Conservation (phyloP, 1,139 yeast species). For the Yamadazyma spencermartinsiae region DNA sequence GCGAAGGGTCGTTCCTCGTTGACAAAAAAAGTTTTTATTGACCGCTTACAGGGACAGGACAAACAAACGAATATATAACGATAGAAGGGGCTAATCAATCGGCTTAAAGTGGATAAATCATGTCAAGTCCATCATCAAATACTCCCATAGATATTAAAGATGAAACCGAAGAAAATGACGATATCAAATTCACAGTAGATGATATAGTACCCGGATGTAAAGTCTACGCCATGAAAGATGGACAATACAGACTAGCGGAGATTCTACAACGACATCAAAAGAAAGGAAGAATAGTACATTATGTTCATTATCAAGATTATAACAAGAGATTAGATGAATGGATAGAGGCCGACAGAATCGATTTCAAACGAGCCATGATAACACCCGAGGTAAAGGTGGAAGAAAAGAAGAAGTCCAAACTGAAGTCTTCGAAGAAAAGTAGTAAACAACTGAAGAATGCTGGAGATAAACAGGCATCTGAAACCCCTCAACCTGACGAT, state of each 20-base stretch:
- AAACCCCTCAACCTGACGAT: constrained; percentile 16
- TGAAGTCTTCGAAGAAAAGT: constrained; percentile 24
- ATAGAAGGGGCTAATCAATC: neutral
- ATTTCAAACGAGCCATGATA: constrained; percentile 64
- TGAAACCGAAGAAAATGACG: constrained; percentile 13
- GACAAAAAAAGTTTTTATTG: constrained; percentile 1
- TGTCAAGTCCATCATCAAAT: constrained; percentile 12
- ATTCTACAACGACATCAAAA: constrained; percentile 74
- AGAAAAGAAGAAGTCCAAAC: constrained; percentile 36
- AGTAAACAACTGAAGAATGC: constrained; percentile 16
- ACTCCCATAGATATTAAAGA: constrained; percentile 16
- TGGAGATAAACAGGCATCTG: constrained; percentile 14
- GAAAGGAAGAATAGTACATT: constrained; percentile 77
- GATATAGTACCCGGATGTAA: constrained; percentile 74
- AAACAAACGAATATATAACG: neutral
- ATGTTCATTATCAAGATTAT: constrained; percentile 92
- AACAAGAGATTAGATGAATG: constrained; percentile 92
- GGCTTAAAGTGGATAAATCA: neutral
- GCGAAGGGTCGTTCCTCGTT: neutral
- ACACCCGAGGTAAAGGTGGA: constrained; percentile 69
- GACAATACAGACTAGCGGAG: constrained; percentile 79
- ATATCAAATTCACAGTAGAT: constrained; percentile 31
- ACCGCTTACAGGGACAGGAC: neutral
- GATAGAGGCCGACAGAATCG: constrained; percentile 73
- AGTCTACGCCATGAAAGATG: constrained; percentile 79